Base-by-base conservation (phyloP, 164 flowering plant genomes). In the Aristolochia contorta region DNA sequence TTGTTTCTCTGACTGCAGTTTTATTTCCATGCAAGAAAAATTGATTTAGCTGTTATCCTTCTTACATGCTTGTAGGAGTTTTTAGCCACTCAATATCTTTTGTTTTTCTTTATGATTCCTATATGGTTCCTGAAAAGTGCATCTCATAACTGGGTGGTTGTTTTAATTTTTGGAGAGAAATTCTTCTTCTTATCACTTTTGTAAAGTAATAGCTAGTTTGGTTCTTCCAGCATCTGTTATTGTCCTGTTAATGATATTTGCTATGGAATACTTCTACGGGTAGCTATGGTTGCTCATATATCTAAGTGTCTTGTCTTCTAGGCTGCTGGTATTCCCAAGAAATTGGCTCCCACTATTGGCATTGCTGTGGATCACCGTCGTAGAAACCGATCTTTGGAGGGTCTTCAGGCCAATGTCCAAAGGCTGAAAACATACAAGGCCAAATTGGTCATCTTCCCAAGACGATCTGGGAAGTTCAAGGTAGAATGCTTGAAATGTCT, bases 381-480 rank as follows among this genome's bases (percentile, higher is more conserved):
- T 24, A 83, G 59, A 72, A 87, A 87, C 75, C 65, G 86, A 1
- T 87, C 96, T 0, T 62, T 85, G 62, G 96, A 88, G 64, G 77
- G 86, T 47, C 81, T 85, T 23, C 91, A 85, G 65, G 64, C 82
- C 2, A 85, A 85, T 77, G 80, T 82, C n/a, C 87, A 84, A 71
- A 75, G 96, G 79, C 69, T 89, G 71, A 86, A 86, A 72, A 82
- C 86, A 4, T 88, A 82, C 83, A 88, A 88, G 76, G 90, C 96
- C 50, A 85, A 85, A 70, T 59, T 89, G 52, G 93, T 86, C 60
- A 73, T 89, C 74, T 89, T 89, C 86, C 96, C 96, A 67, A 78
- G 92, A 47, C 84, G 78, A 25, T 68, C 84, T 3, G 73, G 81
- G 55, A 84, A 84, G 49, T 56, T 72, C 69, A 89, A 89, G 96